phyloP scores from a whole-genome alignment of 2,329 filamentous ascomycete species.

The Penicillium palitans region DNA sequence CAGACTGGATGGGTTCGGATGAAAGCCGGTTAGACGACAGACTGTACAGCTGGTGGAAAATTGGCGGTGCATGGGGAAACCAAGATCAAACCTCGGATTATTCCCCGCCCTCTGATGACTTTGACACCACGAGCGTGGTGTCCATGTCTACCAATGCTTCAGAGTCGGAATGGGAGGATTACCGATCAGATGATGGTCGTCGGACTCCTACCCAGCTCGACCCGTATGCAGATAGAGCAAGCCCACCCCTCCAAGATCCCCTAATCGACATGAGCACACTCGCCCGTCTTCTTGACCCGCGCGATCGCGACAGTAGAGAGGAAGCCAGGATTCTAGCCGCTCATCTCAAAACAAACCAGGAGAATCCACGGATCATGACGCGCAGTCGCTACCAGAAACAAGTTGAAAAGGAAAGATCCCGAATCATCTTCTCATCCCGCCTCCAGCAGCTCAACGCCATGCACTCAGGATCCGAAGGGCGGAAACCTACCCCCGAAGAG shows the following conservation, averaged over 20 bases:
- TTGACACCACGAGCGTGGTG: slow-evolving; percentile 79
- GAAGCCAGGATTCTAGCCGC: slow-evolving; percentile 80
- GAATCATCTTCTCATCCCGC: slow-evolving; percentile 60
- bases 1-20: slow-evolving; percentile 47
- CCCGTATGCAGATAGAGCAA: slow-evolving; percentile 50
- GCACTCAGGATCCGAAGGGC: slow-evolving; percentile 20
- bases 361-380: slow-evolving; percentile 67
- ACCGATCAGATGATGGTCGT: slow-evolving; percentile 50
- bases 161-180: slow-evolving; percentile 52
- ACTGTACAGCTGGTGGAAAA: slow-evolving; percentile 81
- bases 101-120: slow-evolving; percentile 57
- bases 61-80: slow-evolving; percentile 81
- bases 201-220: slow-evolving; percentile 73
- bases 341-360: slow-evolving; percentile 63
- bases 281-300: slow-evolving; percentile 78
- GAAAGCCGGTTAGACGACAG: slow-evolving; percentile 70
- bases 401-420: slow-evolving; percentile 67
- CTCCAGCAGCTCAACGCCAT: slow-evolving; percentile 30
- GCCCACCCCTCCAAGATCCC: slow-evolving; percentile 61
- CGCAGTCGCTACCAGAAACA: slow-evolving; percentile 72
- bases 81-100: slow-evolving; percentile 81
- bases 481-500: slow-evolving; percentile 49
- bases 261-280: slow-evolving; percentile 68
- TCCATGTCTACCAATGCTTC: slow-evolving; percentile 59
- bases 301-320: slow-evolving; percentile 71